phyloP scores from a whole-genome alignment of 345 rosid species.

The Euphorbia lathyris region DNA sequence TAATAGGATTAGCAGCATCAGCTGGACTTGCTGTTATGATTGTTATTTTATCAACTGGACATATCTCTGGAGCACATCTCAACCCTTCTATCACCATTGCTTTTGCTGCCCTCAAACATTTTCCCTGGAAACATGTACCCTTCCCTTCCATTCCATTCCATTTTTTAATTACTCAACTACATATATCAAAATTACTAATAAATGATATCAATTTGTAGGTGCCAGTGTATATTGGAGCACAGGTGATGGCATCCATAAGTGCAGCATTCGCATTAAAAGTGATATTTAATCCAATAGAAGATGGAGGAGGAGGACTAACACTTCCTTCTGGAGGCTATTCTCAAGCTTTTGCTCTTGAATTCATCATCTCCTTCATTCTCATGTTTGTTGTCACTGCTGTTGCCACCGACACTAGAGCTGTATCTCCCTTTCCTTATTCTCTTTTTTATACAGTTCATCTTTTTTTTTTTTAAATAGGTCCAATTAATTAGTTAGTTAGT shows the following conservation, averaged over 20 bases:
- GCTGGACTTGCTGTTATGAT: constrained; percentile 78
- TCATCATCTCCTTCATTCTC: constrained; percentile 76
- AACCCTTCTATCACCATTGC: constrained; percentile 74
- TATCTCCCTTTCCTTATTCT: constrained; percentile 20
- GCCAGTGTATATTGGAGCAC: constrained; percentile 69
- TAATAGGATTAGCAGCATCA: constrained; percentile 66
- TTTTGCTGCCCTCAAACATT: constrained; percentile 73
- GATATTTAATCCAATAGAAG: constrained; percentile 57
- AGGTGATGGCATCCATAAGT: constrained; percentile 60
- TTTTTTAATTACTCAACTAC: too few species aligned
- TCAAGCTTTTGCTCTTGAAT: constrained; percentile 84
- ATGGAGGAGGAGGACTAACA: constrained; percentile 76
- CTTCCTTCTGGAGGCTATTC: constrained; percentile 54
- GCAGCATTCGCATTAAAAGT: constrained; percentile 71
- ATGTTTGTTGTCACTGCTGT: constrained; percentile 94
- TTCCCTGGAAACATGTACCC: constrained; percentile 84
- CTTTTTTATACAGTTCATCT: neutral
- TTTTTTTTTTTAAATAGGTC: neutral
- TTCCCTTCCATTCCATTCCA: too few species aligned
- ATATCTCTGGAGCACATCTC: constrained; percentile 91
- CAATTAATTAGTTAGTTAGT: too few species aligned
- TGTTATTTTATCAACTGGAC: constrained; percentile 73
- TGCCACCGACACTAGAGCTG: constrained; percentile 95
- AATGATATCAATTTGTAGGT: constrained; percentile 38
- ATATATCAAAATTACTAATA: too few species aligned